Percentiles rank a stretch among this genome's conserved stretches.
Conservation (phyloP, 2,329 filamentous ascomycete species). For the Arthrobotrys entomopaga region DNA sequence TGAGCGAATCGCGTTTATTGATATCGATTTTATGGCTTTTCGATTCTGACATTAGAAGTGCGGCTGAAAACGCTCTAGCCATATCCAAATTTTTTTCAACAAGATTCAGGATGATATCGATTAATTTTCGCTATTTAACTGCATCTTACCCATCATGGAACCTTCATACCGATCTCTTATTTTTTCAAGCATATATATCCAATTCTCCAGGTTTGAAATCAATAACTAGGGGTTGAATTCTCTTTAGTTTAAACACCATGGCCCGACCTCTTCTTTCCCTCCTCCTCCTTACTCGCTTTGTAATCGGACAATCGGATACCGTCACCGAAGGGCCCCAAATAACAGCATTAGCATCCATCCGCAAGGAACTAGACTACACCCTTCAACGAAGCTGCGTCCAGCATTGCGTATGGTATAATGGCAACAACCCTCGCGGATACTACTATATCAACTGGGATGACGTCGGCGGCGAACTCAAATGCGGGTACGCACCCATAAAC, state of each 20-base stretch:
- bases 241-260: conserved; percentile 5
- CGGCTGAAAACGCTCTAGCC: conserved; percentile 17
- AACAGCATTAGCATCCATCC: conserved; percentile 9
- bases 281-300: conserved; percentile 25
- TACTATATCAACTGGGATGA: conserved; percentile 56
- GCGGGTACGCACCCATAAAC: conserved; percentile 58
- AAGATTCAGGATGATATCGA: no score
- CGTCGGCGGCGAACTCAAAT: conserved; percentile 57
- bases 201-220: not conserved
- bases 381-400: conserved; percentile 56
- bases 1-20: conserved; percentile 17
- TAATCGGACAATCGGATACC: conserved; percentile 4
- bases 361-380: conserved; percentile 18
- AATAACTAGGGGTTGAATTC: not conserved
- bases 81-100: not conserved
- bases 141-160: no score
- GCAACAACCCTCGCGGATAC: conserved; percentile 54
- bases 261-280: conserved; percentile 12
- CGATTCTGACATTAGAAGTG: no score
- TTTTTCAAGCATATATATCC: no score
- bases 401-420: conserved; percentile 58
- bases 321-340: conserved; percentile 6
- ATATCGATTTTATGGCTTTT: no score
- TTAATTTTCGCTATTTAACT: no score
- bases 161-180: not conserved